Base-by-base conservation (phyloP, 2,329 filamentous ascomycete genomes). In the Penicillium sp. region DNA sequence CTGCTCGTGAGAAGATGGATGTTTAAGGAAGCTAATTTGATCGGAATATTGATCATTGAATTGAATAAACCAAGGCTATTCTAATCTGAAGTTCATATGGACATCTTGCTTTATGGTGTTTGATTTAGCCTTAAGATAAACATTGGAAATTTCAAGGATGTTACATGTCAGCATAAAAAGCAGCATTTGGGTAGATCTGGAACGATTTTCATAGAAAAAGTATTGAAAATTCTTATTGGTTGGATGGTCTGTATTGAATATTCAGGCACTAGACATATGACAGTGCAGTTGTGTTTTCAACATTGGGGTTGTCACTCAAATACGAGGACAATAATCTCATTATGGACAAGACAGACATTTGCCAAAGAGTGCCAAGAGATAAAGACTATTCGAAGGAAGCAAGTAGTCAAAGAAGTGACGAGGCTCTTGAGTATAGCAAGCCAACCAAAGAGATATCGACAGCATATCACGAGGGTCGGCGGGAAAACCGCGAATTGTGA, bases 1-100 rank as follows among this genome's bases (percentile, higher is more conserved):
- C 57, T 2, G 59, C 54, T 24, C 18, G 27, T 4, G 52, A 52
- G 21, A 59, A 59, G 47, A 52, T 45, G 8, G 45, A 40, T 5
- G 29, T 34, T 10, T 34, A 34, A 14, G 9, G 4, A 5, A 34
- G 32, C 7, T 34, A 8, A 27, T 6, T 27, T 8, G 24, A 8
- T 4, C 8, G 24, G 24, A 5, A 27, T 27, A 6, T 27, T 27
- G 24, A 27, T 27, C 8, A 27, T 27, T 27, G 8, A 27, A 27
- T 27, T 8, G 24, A 2, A 27, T 6, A 27, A 8, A 27, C 24
- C 24, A 5, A 27, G 24, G 24, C 24, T 18, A 18, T 18, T 18
- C 18, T 18, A 18, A 18, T 18, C 18, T 18, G 1, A 18, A 2
- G 18, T 18, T 18, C 18, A 18, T 2, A 18, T 18, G 18, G 18